Evolutionary conservation across 495 filamentous ascomycete genomes (phyloP).

Genomic region (Annulohypoxylon stygium): DNA sequence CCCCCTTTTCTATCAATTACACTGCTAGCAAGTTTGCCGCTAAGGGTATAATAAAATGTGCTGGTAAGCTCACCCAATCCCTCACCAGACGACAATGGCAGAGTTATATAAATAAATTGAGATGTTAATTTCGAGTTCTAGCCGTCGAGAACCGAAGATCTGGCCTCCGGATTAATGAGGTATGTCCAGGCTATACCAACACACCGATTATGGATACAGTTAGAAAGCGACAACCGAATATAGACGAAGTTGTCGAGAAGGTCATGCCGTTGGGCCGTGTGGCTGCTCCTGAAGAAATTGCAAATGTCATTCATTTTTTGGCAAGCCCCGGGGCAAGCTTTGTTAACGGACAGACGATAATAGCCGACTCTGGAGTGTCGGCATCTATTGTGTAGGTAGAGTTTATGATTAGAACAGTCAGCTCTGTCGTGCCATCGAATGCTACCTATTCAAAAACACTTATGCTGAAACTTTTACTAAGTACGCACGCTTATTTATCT

Average conservation of each 20-base stretch:
- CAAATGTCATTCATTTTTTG: constrained; percentile 58
- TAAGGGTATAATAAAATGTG: constrained; percentile 61
- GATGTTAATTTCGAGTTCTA: constrained; percentile 30
- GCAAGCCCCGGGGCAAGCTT: constrained; percentile 56
- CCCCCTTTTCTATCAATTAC: constrained; percentile 56
- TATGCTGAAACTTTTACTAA: no score
- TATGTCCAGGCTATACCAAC: constrained; percentile 57
- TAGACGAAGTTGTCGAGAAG: constrained; percentile 40
- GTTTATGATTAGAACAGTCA: no score
- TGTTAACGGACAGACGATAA: constrained; percentile 49
- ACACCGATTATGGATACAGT: constrained; percentile 55
- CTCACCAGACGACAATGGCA: neutral
- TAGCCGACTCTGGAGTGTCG: constrained; percentile 47
- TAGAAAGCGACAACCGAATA: constrained; percentile 46
- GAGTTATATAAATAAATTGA: neutral
- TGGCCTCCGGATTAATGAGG: constrained; percentile 58
- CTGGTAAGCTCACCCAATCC: constrained; percentile 41
- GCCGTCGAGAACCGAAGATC: constrained; percentile 49
- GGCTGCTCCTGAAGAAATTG: constrained; percentile 57
- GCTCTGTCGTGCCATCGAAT: no score
- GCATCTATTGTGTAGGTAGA: neutral
- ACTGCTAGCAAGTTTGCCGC: constrained; percentile 64
- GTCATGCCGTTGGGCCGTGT: constrained; percentile 51
- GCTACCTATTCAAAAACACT: no score
- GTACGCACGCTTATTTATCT: no score